Evolutionary conservation across 805 yeast species (phyloP).

Genomic region (Pichia heedii): DNA sequence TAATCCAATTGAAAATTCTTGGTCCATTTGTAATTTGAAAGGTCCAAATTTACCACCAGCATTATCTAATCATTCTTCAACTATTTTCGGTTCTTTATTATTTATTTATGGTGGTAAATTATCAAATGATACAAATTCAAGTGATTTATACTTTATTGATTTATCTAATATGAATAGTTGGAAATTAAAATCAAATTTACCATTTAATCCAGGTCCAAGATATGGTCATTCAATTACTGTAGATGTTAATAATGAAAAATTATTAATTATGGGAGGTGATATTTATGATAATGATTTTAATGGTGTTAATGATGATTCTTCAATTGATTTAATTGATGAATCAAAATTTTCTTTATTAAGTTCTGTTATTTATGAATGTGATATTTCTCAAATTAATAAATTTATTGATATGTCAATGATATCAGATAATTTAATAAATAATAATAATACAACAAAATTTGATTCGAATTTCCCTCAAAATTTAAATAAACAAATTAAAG

Average conservation of each 20-base stretch:
- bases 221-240: slow-evolving; percentile 88
- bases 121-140: slow-evolving; percentile 56
- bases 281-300: slow-evolving; percentile 48
- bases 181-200: slow-evolving; percentile 34
- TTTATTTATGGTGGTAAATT: slow-evolving; percentile 88
- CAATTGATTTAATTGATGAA: slow-evolving; percentile 20
- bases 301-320: slow-evolving; percentile 17
- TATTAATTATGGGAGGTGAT: slow-evolving; percentile 90
- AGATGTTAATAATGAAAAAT: slow-evolving; percentile 52
- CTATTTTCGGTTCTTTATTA: slow-evolving; percentile 68
- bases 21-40: slow-evolving; percentile 64
- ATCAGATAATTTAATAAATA: not conserved
- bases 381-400: slow-evolving; percentile 18
- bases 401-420: slow-evolving; percentile 22
- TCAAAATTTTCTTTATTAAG: slow-evolving; percentile 24
- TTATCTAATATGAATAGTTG: slow-evolving; percentile 67
- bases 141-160: slow-evolving; percentile 66
- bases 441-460: not conserved
- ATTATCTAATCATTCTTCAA: slow-evolving; percentile 84
- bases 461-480: not conserved
- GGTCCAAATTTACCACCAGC: slow-evolving; percentile 67
- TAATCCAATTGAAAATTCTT: slow-evolving; percentile 57
- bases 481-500: not conserved
- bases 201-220: slow-evolving; percentile 63
- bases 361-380: slow-evolving; percentile 31